A percentile compares a stretch with the other conserved stretches of the same genome.
These are phyloP conservation scores for Sphagnum fallax DNA, from an alignment of 228 moss, liverwort and hornwort species.

Conservation along the genomic window DNA sequence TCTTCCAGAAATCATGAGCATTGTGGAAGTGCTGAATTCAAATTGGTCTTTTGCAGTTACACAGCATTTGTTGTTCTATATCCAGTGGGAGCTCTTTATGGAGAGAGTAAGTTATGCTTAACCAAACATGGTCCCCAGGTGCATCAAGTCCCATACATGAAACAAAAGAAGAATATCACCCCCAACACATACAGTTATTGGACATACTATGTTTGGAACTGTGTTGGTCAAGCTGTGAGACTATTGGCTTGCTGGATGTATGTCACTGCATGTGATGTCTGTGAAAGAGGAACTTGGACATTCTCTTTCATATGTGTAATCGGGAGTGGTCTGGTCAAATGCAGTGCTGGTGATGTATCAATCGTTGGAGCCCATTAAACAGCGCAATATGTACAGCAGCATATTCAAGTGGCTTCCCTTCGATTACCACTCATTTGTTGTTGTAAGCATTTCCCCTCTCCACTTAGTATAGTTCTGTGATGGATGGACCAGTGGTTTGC, in stretches of 20 bases:
- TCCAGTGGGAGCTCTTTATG: conserved; percentile 79
- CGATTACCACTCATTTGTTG: conserved; percentile 45
- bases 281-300: no score
- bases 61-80: conserved; percentile 75
- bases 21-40: no score
- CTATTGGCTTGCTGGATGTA: no score
- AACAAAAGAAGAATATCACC: no score
- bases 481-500: no score
- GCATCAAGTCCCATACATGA: no score
- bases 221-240: no score
- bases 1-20: no score
- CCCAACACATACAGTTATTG: no score
- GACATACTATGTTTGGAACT: no score
- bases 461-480: background rate
- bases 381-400: conserved; percentile 33
- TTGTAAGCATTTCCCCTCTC: conserved; percentile 17
- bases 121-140: background rate
- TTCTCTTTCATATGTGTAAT: no score
- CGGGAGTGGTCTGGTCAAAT: background rate
- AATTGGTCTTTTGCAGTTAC: conserved; percentile 41
- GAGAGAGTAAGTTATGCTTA: conserved; percentile 56
- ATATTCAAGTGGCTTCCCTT: conserved; percentile 49
- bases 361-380: conserved; percentile 36
- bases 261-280: no score
- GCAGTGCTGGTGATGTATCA: conserved; percentile 53